Conservation (phyloP, 495 filamentous ascomycete genomes). For the Penicillium turbatum region DNA sequence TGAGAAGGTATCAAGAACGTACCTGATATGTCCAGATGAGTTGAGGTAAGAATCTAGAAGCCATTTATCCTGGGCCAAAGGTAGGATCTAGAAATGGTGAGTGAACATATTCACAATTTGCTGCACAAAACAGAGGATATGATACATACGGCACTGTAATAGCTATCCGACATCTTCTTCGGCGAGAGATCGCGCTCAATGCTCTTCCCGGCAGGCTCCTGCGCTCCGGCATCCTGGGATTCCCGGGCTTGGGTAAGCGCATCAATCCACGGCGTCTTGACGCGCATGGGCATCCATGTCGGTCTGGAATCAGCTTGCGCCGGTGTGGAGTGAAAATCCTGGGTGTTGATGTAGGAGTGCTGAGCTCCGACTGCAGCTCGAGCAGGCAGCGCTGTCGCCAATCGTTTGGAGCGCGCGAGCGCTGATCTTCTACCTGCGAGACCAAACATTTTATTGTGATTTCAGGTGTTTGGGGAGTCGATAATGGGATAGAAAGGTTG, state of each 20-base stretch:
- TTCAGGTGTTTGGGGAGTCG: not conserved
- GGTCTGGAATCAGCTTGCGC: slow-evolving; percentile 26
- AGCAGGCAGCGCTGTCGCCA: slow-evolving; percentile 8
- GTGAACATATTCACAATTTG: not conserved
- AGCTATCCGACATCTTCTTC: slow-evolving; percentile 63
- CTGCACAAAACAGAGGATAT: not conserved
- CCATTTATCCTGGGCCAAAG: slow-evolving; percentile 66
- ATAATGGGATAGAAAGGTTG: not conserved
- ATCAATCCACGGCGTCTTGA: slow-evolving; percentile 68
- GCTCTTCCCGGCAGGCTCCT: slow-evolving; percentile 28
- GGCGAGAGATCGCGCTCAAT: slow-evolving; percentile 50
- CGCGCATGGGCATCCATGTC: slow-evolving; percentile 51
- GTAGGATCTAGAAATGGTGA: slow-evolving; percentile 50
- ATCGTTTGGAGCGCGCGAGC: slow-evolving; percentile 11
- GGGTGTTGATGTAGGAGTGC: slow-evolving; percentile 7
- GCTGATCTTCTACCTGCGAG: slow-evolving; percentile 20
- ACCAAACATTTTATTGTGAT: slow-evolving; percentile 17
- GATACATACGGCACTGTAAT: slow-evolving; percentile 53
- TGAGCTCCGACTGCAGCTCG: slow-evolving; percentile 13
- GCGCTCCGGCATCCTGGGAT: slow-evolving; percentile 24
- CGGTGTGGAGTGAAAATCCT: slow-evolving; percentile 32
- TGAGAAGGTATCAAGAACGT: not conserved
- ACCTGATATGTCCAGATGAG: slow-evolving; percentile 61
- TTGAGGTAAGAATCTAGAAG: slow-evolving; percentile 66
- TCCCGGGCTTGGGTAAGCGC: slow-evolving; percentile 53